Percentiles rank a stretch among this genome's conserved stretches.
phyloP scores from a whole-genome alignment of 2,329 filamentous ascomycete species.

The Penicillium sp. region DNA sequence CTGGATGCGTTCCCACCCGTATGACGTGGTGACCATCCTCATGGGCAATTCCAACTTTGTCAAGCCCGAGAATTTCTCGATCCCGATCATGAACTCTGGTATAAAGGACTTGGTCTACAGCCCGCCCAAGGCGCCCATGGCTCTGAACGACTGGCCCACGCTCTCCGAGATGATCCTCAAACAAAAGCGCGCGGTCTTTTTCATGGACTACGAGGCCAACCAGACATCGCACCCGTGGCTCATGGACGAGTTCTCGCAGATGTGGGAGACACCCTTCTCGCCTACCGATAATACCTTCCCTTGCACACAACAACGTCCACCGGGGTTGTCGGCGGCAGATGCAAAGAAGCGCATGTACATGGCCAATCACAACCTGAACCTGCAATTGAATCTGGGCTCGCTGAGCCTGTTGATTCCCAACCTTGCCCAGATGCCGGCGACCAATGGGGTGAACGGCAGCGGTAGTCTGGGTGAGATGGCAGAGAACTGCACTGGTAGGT shows the following conservation, averaged over 20 bases:
- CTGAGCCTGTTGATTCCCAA: constrained; percentile 67
- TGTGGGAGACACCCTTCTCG: constrained; percentile 90
- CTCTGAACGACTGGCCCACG: constrained; percentile 75
- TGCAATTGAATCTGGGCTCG: constrained; percentile 65
- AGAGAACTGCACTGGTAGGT: constrained; percentile 57
- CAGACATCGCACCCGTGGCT: constrained; percentile 76
- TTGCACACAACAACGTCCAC: constrained; percentile 73
- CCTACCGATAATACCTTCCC: constrained; percentile 67
- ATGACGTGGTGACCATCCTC: constrained; percentile 82
- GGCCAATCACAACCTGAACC: constrained; percentile 87
- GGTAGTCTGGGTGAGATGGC: constrained; percentile 65
- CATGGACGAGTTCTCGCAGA: constrained; percentile 78
- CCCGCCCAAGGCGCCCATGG: constrained; percentile 68
- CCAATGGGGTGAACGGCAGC: constrained; percentile 62
- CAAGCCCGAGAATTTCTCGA: constrained; percentile 60
- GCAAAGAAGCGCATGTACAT: constrained; percentile 67
- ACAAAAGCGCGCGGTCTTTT: constrained; percentile 69
- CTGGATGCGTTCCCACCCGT: constrained; percentile 75
- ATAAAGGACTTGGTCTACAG: constrained; percentile 69
- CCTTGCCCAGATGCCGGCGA: constrained; percentile 64
- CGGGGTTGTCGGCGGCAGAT: constrained; percentile 54
- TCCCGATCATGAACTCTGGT: constrained; percentile 67
- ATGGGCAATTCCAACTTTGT: constrained; percentile 80
- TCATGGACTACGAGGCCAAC: constrained; percentile 81
- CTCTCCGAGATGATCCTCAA: constrained; percentile 69